Evolutionary conservation across 768 basidiomycete genomes (phyloP).

Genomic region (Royoungia palumana): DNA sequence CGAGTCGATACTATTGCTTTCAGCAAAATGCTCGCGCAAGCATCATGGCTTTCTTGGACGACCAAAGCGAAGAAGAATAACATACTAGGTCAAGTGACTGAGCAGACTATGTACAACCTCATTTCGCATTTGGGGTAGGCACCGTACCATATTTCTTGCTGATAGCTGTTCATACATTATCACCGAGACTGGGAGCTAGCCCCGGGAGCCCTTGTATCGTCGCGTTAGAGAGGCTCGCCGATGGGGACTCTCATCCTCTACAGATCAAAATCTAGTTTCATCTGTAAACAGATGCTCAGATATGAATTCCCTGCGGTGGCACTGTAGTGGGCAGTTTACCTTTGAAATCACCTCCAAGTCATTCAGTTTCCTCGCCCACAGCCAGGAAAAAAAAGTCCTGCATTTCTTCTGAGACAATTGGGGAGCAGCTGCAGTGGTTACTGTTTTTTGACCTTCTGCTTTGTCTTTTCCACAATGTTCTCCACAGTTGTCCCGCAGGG

Average conservation of each 20-base stretch:
- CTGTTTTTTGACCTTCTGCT: neutral
- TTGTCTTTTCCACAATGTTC: neutral
- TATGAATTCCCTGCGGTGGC: too few species aligned
- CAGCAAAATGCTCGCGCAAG: constrained; percentile 50
- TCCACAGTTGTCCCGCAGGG: constrained; percentile 15
- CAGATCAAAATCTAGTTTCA: too few species aligned
- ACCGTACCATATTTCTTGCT: neutral
- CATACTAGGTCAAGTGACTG: too few species aligned
- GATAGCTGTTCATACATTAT: neutral
- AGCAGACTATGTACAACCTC: too few species aligned
- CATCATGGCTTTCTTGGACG: constrained; percentile 68
- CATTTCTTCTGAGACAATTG: constrained; percentile 10
- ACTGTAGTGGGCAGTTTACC: too few species aligned
- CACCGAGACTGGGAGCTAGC: too few species aligned
- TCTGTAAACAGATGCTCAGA: too few species aligned
- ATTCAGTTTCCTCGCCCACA: too few species aligned
- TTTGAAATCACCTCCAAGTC: too few species aligned
- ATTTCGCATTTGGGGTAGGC: neutral
- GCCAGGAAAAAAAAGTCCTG: neutral
- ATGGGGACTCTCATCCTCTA: too few species aligned
- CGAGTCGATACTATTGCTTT: neutral
- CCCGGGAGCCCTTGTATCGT: too few species aligned
- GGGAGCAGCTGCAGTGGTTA: neutral
- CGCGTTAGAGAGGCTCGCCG: too few species aligned
- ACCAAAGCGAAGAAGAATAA: constrained; percentile 62